Percentiles rank a stretch among this genome's conserved stretches.
These are phyloP conservation scores for Paecilomyces niveus DNA, from an alignment of 2,329 filamentous ascomycete genomes.

Conservation along the genomic window DNA sequence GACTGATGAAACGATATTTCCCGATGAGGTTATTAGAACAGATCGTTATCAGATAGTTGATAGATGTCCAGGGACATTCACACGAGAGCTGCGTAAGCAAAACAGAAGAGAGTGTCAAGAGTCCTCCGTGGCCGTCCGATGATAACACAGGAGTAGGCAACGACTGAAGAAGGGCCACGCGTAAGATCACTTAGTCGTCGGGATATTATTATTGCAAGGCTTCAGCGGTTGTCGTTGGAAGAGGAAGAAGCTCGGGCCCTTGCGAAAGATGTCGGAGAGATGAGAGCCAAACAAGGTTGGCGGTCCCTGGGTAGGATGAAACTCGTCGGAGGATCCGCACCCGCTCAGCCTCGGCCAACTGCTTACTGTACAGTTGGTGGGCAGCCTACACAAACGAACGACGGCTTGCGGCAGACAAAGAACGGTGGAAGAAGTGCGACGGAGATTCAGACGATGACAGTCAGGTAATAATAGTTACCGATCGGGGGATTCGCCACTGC, in stretches of 20 bases:
- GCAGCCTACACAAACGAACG: neutral
- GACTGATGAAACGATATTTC: neutral
- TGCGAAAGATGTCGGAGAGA: neutral
- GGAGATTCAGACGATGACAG: constrained; percentile 1
- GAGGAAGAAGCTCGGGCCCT: neutral
- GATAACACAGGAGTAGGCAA: neutral
- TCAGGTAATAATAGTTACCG: neutral
- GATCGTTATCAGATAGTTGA: neutral
- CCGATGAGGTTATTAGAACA: neutral
- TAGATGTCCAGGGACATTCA: neutral
- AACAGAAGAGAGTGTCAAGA: neutral
- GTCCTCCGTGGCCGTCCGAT: neutral
- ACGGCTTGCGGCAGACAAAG: neutral
- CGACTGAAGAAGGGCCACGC: neutral
- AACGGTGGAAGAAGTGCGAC: neutral
- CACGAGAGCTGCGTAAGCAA: neutral
- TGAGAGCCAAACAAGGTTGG: neutral
- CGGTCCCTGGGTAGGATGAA: neutral
- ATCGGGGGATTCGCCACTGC: neutral
- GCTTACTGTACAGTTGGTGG: neutral
- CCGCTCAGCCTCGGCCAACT: neutral
- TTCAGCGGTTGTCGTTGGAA: neutral
- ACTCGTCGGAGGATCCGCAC: neutral
- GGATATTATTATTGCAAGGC: neutral
- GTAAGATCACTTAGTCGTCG: neutral